Percentiles rank a stretch among this genome's conserved stretches.
phyloP scores from a whole-genome alignment of 2,329 filamentous ascomycete genomes.

The Parafenestella ontariensis region DNA sequence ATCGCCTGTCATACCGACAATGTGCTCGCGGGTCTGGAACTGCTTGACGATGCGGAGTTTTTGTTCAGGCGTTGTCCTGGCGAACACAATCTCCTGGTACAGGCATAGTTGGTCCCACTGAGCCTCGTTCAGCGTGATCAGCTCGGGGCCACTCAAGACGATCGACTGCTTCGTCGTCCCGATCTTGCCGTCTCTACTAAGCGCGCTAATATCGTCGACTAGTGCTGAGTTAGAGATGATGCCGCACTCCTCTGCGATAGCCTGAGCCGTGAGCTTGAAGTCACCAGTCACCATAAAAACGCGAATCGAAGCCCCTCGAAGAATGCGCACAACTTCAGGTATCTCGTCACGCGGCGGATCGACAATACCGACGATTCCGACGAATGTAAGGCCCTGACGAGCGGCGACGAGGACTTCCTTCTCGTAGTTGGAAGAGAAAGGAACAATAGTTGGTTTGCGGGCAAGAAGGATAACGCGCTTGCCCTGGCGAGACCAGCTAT shows the following conservation, averaged over 20 bases:
- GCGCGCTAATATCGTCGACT: conserved; percentile 63
- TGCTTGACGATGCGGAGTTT: conserved; percentile 81
- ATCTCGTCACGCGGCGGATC: conserved; percentile 68
- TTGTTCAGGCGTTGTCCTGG: conserved; percentile 75
- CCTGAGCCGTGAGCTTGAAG: conserved; percentile 75
- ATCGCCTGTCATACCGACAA: conserved; percentile 61
- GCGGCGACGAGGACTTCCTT: conserved; percentile 64
- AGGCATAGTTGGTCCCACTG: conserved; percentile 72
- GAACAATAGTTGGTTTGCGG: conserved; percentile 60
- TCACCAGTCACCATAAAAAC: conserved; percentile 85
- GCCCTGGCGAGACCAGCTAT: conserved; percentile 72
- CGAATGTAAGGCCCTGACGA: conserved; percentile 57
- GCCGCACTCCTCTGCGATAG: conserved; percentile 75
- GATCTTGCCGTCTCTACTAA: conserved; percentile 49
- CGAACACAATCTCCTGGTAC: conserved; percentile 78
- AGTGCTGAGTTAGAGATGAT: conserved; percentile 65
- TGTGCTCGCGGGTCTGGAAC: conserved; percentile 67
- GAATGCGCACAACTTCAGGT: conserved; percentile 64
- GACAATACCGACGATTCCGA: conserved; percentile 65
- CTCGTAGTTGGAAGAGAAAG: conserved; percentile 60
- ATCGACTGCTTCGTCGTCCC: conserved; percentile 34
- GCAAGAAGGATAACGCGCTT: conserved; percentile 73
- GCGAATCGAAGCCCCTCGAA: conserved; percentile 74
- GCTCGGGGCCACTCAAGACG: conserved; percentile 53
- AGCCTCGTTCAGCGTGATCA: conserved; percentile 68